phyloP scores from a whole-genome alignment of 345 rosid genomes.

The Camelina neglecta region DNA sequence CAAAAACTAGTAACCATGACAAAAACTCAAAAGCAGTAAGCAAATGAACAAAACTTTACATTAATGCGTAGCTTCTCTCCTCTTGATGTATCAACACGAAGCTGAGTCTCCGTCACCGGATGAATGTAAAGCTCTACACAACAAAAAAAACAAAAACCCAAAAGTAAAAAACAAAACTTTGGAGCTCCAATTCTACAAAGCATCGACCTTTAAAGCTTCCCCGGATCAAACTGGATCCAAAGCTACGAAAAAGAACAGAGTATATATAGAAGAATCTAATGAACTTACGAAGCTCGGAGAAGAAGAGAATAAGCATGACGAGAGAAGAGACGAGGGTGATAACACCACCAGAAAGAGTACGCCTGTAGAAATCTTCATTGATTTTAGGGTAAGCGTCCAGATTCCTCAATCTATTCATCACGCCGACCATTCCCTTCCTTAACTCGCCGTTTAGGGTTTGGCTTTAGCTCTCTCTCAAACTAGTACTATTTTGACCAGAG shows the following conservation, averaged over 20 bases:
- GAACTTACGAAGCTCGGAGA: slow-evolving; percentile 68
- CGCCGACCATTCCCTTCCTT: slow-evolving; percentile 47
- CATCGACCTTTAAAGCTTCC: slow-evolving; percentile 1
- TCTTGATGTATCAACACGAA: slow-evolving; percentile 95
- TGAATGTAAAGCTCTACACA: slow-evolving; percentile 75
- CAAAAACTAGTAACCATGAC: not conserved
- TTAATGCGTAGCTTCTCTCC: slow-evolving; percentile 92
- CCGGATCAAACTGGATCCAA: not conserved
- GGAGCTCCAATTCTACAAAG: not conserved
- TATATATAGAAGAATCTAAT: not conserved
- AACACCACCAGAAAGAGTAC: slow-evolving; percentile 86
- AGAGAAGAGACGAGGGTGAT: slow-evolving; percentile 74
- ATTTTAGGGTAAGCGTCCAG: slow-evolving; percentile 90
- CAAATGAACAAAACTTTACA: slow-evolving; percentile 45
- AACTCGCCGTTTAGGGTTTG: slow-evolving; percentile 20
- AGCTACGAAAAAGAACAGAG: not conserved
- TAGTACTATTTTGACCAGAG: slow-evolving; percentile 21
- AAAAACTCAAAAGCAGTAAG: not conserved
- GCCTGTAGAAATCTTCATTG: slow-evolving; percentile 88
- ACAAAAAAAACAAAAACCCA: slow-evolving; percentile 1
- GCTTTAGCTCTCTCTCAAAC: not conserved
- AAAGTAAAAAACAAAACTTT: slow-evolving; percentile 12
- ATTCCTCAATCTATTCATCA: slow-evolving; percentile 60
- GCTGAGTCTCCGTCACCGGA: slow-evolving; percentile 90
- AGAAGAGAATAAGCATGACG: slow-evolving; percentile 67